Conservation (phyloP, 2,329 filamentous ascomycete species). For the Leptographium lundbergii region DNA sequence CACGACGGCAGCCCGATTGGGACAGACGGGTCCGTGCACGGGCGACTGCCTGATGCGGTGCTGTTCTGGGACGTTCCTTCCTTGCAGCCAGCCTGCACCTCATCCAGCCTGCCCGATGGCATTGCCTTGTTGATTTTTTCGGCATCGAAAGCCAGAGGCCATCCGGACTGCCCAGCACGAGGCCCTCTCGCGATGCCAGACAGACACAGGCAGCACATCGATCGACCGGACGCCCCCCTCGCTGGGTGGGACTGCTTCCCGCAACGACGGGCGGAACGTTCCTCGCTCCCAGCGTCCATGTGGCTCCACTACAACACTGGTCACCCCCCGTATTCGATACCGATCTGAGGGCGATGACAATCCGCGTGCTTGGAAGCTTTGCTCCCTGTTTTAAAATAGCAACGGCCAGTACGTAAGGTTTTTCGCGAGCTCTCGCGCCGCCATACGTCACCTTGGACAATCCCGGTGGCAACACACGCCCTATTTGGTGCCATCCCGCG, state of each 20-base stretch:
- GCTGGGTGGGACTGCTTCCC: slow-evolving; percentile 2
- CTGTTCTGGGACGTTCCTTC: not conserved
- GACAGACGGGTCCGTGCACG: not conserved
- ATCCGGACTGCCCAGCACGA: too few species aligned
- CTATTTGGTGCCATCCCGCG: not conserved
- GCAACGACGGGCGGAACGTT: slow-evolving; percentile 4
- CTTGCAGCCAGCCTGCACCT: too few species aligned
- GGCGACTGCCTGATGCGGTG: not conserved
- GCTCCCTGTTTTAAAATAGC: not conserved
- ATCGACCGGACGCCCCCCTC: not conserved
- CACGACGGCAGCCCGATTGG: not conserved
- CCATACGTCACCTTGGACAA: not conserved
- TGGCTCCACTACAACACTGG: not conserved
- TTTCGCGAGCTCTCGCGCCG: not conserved
- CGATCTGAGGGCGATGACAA: not conserved
- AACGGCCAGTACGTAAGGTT: not conserved
- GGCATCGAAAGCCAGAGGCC: not conserved
- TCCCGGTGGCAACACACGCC: not conserved
- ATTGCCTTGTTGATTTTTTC: not conserved
- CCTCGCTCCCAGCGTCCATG: slow-evolving; percentile 4
- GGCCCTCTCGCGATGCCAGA: too few species aligned
- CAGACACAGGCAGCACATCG: not conserved
- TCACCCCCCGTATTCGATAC: not conserved
- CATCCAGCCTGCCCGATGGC: not conserved
- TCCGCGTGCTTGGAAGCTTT: not conserved